phyloP scores from a whole-genome alignment of 179 eudicot species.

The Spinacia oleracea region DNA sequence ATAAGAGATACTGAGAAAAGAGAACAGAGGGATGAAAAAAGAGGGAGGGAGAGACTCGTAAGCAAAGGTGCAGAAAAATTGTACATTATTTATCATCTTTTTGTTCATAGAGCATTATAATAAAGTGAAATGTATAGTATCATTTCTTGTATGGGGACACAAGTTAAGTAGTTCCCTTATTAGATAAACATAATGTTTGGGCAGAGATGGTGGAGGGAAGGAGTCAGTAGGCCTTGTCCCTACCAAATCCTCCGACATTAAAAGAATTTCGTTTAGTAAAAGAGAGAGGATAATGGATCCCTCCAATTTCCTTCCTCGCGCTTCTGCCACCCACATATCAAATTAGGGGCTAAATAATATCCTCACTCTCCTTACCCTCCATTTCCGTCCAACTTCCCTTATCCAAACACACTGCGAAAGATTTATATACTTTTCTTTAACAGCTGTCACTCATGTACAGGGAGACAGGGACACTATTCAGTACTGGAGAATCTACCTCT shows the following conservation, averaged over 20 bases:
- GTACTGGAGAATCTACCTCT: conserved; percentile 53
- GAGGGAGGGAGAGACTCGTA: not conserved
- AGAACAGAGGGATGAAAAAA: not conserved
- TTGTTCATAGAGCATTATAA: not conserved
- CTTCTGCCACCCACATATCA: not conserved
- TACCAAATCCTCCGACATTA: not conserved
- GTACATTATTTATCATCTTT: not conserved
- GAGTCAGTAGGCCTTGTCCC: not conserved
- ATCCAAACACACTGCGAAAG: not conserved
- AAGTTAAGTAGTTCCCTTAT: not conserved
- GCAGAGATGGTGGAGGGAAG: not conserved
- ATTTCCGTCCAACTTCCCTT: not conserved
- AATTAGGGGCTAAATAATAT: not conserved
- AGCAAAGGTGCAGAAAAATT: not conserved
- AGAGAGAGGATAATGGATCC: not conserved
- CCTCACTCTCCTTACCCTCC: not conserved
- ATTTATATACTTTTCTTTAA: not conserved
- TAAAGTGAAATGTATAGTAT: not conserved
- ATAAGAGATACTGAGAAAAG: not conserved
- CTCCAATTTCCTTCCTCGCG: not conserved
- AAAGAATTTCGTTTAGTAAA: not conserved
- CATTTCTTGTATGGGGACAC: not conserved
- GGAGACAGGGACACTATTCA: not conserved
- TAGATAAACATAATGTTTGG: not conserved
- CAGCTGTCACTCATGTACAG: not conserved